Base-by-base conservation (phyloP, 495 filamentous ascomycete species). In the Hypomontagnella submonticulosa region DNA sequence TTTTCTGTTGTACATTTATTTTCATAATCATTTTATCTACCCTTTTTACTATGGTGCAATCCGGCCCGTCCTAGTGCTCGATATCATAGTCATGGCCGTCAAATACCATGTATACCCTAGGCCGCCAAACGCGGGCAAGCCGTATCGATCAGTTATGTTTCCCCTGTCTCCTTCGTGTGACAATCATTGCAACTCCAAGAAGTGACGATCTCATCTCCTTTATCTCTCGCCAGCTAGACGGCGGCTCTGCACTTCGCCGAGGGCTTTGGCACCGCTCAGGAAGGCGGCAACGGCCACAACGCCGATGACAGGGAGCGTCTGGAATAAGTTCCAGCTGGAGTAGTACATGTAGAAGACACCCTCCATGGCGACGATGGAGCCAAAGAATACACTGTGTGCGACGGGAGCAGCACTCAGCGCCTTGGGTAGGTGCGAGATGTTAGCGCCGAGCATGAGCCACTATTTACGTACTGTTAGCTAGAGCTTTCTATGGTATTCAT, bases 261-360 rank as follows among this genome's bases (percentile, higher is more conserved):
- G 80, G 18, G 95, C 96, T 75, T 94, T 90, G 70, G 90, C 93
- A 55, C 95, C 96, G 75, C 92, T 96, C 40, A 98, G 76, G 71
- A 96, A 92, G 18, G 90, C 85, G 53, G 92, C 86, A 42, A 82
- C 75, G 16, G 88, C 89, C 49, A 90, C 85, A 40, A 84, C 78
- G 33, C 82, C 85, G 63, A 86, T 86, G 50, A 87, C 88, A 8
- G 93, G 93, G 37, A 99, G 84, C 23, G 85, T 85, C 80, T 96
- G 89, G 84, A 98, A 99, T 43, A 99, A 80, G 67, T 88, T 97
- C 95, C 94, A 98, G 67, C 79, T 89, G 30, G 84, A 90, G 74
- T 97, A 99, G 83, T 99, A 99, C 75, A 97, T 76, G 83, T 93
- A 93, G 80, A 98, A 98, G 66, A 97, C 86, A 6, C 85, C 90